A percentile compares a stretch with the other conserved stretches of the same genome.
phyloP scores from a whole-genome alignment of 441 rosid genomes.

The Gossypium laxum region DNA sequence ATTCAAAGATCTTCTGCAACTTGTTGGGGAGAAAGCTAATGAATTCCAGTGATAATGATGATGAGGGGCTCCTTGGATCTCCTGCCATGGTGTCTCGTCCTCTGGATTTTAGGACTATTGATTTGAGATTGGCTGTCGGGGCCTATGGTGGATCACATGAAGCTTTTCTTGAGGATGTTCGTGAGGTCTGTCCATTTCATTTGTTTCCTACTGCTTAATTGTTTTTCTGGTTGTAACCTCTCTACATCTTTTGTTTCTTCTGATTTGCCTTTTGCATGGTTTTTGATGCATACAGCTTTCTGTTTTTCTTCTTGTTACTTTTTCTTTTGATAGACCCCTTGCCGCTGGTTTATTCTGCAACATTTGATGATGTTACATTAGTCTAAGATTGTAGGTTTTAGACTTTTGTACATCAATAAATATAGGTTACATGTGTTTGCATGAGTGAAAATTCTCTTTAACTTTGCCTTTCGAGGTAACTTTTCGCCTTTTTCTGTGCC shows the following conservation, averaged over 20 bases:
- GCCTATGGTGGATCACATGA: constrained; percentile 81
- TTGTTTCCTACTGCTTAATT: background rate
- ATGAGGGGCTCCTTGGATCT: constrained; percentile 92
- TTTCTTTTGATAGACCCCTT: background rate
- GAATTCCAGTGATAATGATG: constrained; percentile 70
- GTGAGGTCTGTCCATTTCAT: constrained; percentile 51
- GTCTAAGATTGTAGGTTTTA: background rate
- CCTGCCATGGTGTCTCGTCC: constrained; percentile 96
- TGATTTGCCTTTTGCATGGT: background rate
- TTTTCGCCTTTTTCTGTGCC: background rate
- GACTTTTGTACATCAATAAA: background rate
- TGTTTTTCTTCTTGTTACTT: background rate
- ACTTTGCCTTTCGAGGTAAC: background rate
- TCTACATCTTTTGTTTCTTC: constrained; percentile 9
- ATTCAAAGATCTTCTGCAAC: constrained; percentile 75
- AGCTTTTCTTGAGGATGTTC: constrained; percentile 92
- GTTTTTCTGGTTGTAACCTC: constrained; percentile 9
- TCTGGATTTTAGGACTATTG: constrained; percentile 91
- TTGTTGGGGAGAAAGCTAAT: constrained; percentile 74
- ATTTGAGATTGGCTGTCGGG: constrained; percentile 86
- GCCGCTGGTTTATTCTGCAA: background rate
- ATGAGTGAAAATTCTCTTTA: constrained; percentile 6
- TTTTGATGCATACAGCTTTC: background rate
- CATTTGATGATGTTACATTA: background rate
- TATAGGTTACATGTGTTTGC: background rate